phyloP scores from a whole-genome alignment of 1,284 basidiomycete species.

The Cryptococcus sp. region DNA sequence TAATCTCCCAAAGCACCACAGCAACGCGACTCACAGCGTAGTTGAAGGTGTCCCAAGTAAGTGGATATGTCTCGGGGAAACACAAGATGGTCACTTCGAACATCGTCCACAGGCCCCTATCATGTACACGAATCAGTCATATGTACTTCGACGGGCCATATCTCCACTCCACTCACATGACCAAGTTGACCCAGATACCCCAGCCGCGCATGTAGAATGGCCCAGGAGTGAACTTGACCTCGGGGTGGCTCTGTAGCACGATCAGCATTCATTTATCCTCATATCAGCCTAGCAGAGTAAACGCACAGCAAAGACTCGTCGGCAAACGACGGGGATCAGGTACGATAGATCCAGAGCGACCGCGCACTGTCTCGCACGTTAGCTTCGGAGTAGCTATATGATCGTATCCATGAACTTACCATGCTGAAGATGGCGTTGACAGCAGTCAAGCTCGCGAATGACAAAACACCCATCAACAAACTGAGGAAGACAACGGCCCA shows the following conservation, averaged over 20 bases:
- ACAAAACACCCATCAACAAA: constrained; percentile 61
- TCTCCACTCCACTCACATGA: constrained; percentile 35
- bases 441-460: constrained; percentile 75
- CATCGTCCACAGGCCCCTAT: constrained; percentile 27
- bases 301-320: constrained; percentile 37
- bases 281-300: background rate
- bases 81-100: constrained; percentile 44
- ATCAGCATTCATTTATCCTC: background rate
- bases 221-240: constrained; percentile 47
- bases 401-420: constrained; percentile 14
- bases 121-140: background rate
- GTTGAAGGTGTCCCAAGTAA: constrained; percentile 32
- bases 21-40: constrained; percentile 19
- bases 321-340: constrained; percentile 43
- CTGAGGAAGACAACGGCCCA: constrained; percentile 72
- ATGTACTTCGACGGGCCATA: background rate
- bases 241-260: constrained; percentile 27
- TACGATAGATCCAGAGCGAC: constrained; percentile 46
- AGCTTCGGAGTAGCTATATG: background rate
- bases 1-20: no score
- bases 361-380: constrained; percentile 25
- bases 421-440: constrained; percentile 73
- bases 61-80: constrained; percentile 28
- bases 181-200: constrained; percentile 36
- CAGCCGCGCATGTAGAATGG: constrained; percentile 44